These are phyloP conservation scores for Coniophora puteana DNA, from an alignment of 1,284 basidiomycete species.

Conservation along the genomic window DNA sequence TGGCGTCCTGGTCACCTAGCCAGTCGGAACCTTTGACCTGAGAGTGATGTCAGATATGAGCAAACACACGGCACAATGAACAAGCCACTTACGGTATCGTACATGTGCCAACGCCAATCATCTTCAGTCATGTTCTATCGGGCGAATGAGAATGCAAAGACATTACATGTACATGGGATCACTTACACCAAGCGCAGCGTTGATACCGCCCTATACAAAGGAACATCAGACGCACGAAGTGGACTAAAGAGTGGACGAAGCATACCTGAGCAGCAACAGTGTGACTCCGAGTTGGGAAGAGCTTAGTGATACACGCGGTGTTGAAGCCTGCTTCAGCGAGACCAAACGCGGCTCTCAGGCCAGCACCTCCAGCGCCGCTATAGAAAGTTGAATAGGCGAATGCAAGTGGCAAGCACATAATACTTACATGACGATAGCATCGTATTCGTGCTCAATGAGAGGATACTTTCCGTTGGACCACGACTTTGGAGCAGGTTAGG, in stretches of 20 bases:
- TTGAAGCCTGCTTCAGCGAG: slow-evolving; percentile 98
- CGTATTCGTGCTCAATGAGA: slow-evolving; percentile 96
- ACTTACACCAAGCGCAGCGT: slow-evolving; percentile 93
- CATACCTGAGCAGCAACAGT: slow-evolving; percentile 95
- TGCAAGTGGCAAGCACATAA: background rate
- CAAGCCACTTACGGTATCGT: slow-evolving; percentile 77
- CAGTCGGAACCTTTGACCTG: slow-evolving; percentile 99
- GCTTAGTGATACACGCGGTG: slow-evolving; percentile 97
- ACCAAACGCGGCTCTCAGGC: slow-evolving; percentile 97
- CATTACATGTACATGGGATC: slow-evolving; percentile 8
- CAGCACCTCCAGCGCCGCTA: slow-evolving; percentile 97
- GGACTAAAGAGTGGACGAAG: slow-evolving; percentile 10
- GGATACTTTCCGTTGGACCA: slow-evolving; percentile 88
- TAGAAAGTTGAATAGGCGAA: slow-evolving; percentile 14
- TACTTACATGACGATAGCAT: slow-evolving; percentile 93
- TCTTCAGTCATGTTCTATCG: slow-evolving; percentile 97
- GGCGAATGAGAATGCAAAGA: slow-evolving; percentile 8
- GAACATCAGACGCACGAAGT: slow-evolving; percentile 7
- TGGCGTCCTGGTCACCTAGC: slow-evolving; percentile 99
- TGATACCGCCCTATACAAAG: slow-evolving; percentile 83
- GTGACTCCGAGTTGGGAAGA: slow-evolving; percentile 99
- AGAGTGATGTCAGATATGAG: slow-evolving; percentile 14
- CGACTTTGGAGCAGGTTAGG: slow-evolving; percentile 38
- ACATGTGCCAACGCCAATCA: slow-evolving; percentile 99
- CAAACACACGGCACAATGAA: slow-evolving; percentile 1